A percentile compares a stretch with the other conserved stretches of the same genome.
These are phyloP conservation scores for Tulasnella sp. DNA, from an alignment of 768 basidiomycete species.

Conservation along the genomic window DNA sequence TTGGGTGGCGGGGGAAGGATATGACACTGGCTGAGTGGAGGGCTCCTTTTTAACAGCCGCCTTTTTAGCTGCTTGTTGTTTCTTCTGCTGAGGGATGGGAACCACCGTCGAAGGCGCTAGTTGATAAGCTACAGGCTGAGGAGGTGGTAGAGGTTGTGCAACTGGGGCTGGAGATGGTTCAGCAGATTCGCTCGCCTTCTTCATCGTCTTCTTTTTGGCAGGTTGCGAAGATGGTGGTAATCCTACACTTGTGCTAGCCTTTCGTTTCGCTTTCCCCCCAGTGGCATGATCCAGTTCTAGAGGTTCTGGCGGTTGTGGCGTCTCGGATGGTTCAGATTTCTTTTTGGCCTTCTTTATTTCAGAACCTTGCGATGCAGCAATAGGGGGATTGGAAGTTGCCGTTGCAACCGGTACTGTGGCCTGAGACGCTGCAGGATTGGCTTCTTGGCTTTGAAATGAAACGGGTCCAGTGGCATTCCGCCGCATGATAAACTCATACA, in stretches of 20 bases:
- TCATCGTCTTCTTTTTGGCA: constrained; percentile 6
- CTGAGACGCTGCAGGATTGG: not conserved
- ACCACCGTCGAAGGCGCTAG: not conserved
- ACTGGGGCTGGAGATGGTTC: constrained; percentile 7
- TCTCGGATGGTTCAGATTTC: constrained; percentile 1
- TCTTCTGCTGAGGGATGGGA: not conserved
- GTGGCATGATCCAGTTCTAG: not conserved
- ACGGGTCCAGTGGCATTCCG: not conserved
- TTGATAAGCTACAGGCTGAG: constrained; percentile 8
- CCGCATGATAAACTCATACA: constrained; percentile 11
- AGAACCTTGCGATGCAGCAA: not conserved
- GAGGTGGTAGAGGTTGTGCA: not conserved
- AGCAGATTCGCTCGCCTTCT: constrained; percentile 5
- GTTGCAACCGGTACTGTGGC: not conserved
- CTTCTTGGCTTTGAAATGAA: not conserved
- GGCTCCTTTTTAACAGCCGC: no score
- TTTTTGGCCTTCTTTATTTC: not conserved
- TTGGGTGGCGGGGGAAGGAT: no score
- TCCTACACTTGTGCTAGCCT: constrained; percentile 8
- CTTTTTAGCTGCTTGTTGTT: no score
- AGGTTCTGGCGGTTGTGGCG: no score
- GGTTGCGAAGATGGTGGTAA: constrained; percentile 1
- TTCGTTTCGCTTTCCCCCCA: constrained; percentile 9
- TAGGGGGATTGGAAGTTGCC: not conserved
- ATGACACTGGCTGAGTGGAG: no score